Evolutionary conservation across 2,329 filamentous ascomycete genomes (phyloP).

Genomic region (Aspergillus phoenicis): DNA sequence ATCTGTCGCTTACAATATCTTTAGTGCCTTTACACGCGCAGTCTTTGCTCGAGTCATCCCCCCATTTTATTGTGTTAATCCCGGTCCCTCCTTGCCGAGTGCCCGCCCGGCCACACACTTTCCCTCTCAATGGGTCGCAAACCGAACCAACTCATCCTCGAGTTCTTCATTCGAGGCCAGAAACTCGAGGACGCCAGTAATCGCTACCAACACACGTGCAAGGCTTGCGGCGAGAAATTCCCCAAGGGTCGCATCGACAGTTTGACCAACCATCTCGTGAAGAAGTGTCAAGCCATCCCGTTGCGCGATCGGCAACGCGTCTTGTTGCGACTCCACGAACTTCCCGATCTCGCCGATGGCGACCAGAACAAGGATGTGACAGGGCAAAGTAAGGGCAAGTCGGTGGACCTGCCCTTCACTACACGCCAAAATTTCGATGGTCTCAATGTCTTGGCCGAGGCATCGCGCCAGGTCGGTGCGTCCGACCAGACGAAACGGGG

Average conservation of each 20-base stretch:
- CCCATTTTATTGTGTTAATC: constrained; percentile 9
- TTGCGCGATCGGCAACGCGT: constrained; percentile 75
- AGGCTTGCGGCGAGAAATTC: constrained; percentile 83
- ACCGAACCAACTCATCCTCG: constrained; percentile 80
- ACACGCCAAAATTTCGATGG: constrained; percentile 71
- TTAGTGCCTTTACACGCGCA: not conserved
- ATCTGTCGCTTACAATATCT: too few relatives aligned
- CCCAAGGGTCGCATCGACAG: constrained; percentile 86
- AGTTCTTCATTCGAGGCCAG: constrained; percentile 83
- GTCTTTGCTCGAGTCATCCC: not conserved
- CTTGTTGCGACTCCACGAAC: constrained; percentile 70
- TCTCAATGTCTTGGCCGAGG: constrained; percentile 83
- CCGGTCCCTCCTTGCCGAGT: constrained; percentile 16
- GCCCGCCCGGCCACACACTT: constrained; percentile 19
- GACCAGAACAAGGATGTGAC: constrained; percentile 44
- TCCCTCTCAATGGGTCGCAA: constrained; percentile 71
- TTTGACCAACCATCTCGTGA: constrained; percentile 77
- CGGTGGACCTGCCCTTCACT: constrained; percentile 47
- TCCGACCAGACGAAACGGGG: constrained; percentile 49
- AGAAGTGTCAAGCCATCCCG: constrained; percentile 80
- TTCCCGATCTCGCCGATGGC: constrained; percentile 56
- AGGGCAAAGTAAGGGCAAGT: constrained; percentile 39
- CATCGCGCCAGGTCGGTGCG: constrained; percentile 73
- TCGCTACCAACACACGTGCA: constrained; percentile 89
- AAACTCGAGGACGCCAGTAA: constrained; percentile 90